Evolutionary conservation across 2,329 filamentous ascomycete genomes (phyloP).

Genomic region (Ilyonectria sp.): DNA sequence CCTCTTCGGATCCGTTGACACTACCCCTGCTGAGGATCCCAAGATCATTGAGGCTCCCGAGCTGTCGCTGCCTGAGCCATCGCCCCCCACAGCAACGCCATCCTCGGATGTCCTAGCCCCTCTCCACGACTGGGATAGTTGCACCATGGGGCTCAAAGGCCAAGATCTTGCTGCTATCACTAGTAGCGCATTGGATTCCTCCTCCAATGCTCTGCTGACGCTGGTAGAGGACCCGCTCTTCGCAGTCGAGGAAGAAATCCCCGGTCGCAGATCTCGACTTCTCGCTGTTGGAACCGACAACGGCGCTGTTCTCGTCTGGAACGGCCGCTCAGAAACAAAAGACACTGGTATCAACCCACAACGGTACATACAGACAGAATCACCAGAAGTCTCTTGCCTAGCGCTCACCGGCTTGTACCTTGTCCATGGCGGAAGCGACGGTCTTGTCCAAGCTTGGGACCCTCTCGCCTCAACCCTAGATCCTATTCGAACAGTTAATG

Average conservation of each 20-base stretch:
- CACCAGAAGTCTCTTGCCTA: slow-evolving; percentile 86
- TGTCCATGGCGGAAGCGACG: slow-evolving; percentile 94
- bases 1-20: slow-evolving; percentile 48
- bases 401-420: slow-evolving; percentile 89
- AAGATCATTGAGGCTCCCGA: slow-evolving; percentile 34
- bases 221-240: slow-evolving; percentile 82
- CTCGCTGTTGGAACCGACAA: slow-evolving; percentile 85
- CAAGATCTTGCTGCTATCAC: slow-evolving; percentile 75
- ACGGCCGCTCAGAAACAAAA: slow-evolving; percentile 75
- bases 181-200: slow-evolving; percentile 80
- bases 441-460: slow-evolving; percentile 97
- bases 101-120: slow-evolving; percentile 31
- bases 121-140: slow-evolving; percentile 52
- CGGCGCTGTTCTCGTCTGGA: slow-evolving; percentile 87
- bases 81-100: slow-evolving; percentile 44
- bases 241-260: slow-evolving; percentile 73
- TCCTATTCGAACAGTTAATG: slow-evolving; percentile 89
- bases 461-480: slow-evolving; percentile 85
- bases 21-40: slow-evolving; percentile 8
- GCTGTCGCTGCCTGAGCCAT: slow-evolving; percentile 41
- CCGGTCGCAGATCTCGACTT: slow-evolving; percentile 86
- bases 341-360: slow-evolving; percentile 74
- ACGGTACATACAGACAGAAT: slow-evolving; percentile 91
- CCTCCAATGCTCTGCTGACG: slow-evolving; percentile 79
- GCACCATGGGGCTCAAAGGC: slow-evolving; percentile 66